phyloP scores from a whole-genome alignment of 129 eudicot genomes.

The Pseudognaphalium luteoalbum region DNA sequence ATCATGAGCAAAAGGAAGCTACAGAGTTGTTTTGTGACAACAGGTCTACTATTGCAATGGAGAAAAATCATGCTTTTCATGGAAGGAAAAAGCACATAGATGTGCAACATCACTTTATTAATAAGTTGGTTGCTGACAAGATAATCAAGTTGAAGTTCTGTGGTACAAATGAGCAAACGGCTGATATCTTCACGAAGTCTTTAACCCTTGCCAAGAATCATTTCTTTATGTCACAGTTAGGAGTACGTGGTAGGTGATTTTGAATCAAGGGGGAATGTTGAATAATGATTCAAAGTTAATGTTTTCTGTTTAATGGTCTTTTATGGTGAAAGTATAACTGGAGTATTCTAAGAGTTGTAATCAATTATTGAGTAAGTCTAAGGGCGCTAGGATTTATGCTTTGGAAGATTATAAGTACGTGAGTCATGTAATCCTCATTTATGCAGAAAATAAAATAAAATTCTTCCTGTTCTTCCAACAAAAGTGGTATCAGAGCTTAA shows the following conservation, averaged over 20 bases:
- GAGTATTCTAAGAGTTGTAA: too few relatives aligned
- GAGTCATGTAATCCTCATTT: neutral
- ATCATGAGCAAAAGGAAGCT: neutral
- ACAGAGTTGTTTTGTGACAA: constrained; percentile 26
- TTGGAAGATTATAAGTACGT: neutral
- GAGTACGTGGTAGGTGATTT: constrained; percentile 18
- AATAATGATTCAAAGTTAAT: too few relatives aligned
- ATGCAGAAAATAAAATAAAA: neutral
- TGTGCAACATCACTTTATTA: constrained; percentile 25
- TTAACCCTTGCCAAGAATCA: constrained; percentile 10
- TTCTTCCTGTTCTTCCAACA: too few relatives aligned
- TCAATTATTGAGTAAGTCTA: too few relatives aligned
- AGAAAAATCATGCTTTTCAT: constrained; percentile 31
- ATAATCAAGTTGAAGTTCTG: constrained; percentile 6
- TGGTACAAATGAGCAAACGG: constrained; percentile 18
- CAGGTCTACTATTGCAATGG: constrained; percentile 25
- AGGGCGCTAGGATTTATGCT: neutral
- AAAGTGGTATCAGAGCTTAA: too few relatives aligned
- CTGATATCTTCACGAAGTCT: constrained; percentile 19
- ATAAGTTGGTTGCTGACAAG: constrained; percentile 14
- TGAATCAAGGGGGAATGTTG: too few relatives aligned
- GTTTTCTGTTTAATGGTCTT: too few relatives aligned
- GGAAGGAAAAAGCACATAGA: constrained; percentile 29
- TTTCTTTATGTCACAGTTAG: constrained; percentile 4
- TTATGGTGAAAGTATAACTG: too few relatives aligned